These are phyloP conservation scores for Clonostachys rosea DNA, from an alignment of 2,329 filamentous ascomycete species.

Conservation along the genomic window DNA sequence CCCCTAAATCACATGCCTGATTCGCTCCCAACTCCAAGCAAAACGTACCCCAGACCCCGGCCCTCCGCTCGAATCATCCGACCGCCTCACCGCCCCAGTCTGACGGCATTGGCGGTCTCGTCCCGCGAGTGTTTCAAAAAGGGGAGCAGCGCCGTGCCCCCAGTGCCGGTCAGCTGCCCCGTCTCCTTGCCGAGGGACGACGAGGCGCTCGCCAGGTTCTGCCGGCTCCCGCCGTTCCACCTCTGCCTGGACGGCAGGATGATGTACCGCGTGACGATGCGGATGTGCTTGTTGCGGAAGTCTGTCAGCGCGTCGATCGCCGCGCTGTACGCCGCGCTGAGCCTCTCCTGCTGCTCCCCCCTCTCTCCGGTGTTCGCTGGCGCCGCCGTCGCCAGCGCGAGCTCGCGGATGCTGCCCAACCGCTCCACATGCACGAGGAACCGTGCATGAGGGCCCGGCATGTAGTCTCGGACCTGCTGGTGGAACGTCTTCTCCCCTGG, in stretches of 20 bases:
- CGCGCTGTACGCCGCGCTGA: constrained; percentile 55
- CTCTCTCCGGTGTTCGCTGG: constrained; percentile 27
- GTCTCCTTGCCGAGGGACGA: constrained; percentile 25
- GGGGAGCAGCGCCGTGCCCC: constrained; percentile 7
- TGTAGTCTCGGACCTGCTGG: constrained; percentile 77
- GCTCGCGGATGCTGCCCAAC: constrained; percentile 70
- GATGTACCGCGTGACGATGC: constrained; percentile 88
- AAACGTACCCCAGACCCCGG: too few species aligned
- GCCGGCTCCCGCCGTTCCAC: constrained; percentile 13
- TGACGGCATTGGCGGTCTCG: constrained; percentile 1
- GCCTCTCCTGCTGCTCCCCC: constrained; percentile 30
- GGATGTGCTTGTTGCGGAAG: constrained; percentile 82
- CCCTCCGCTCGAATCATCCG: too few species aligned
- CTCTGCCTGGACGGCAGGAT: constrained; percentile 64
- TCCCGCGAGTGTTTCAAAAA: constrained; percentile 5
- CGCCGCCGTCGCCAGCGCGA: constrained; percentile 43
- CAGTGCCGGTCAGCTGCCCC: constrained; percentile 9
- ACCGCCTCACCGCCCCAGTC: background rate
- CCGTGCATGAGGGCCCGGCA: constrained; percentile 77
- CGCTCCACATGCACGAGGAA: constrained; percentile 70
- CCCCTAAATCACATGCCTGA: too few species aligned
- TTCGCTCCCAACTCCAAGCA: too few species aligned
- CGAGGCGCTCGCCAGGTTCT: constrained; percentile 37
- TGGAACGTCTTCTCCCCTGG: constrained; percentile 35
- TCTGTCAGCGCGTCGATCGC: constrained; percentile 71